These are phyloP conservation scores for Yamadazyma sp. DNA, from an alignment of 1,139 yeast species.

Conservation along the genomic window DNA sequence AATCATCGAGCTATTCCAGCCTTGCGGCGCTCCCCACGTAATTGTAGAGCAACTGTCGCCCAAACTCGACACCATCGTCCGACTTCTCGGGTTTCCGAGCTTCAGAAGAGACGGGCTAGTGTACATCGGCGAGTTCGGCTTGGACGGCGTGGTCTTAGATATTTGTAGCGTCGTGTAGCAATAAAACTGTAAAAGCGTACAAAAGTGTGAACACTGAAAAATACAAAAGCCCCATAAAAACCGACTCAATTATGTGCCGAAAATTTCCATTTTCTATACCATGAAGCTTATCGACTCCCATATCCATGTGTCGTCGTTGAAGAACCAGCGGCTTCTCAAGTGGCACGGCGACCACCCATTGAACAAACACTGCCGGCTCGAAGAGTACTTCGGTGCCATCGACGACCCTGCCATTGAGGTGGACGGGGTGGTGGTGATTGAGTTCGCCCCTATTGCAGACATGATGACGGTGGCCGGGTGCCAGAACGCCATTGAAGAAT, in stretches of 20 bases:
- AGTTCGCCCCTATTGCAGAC: conserved; percentile 14
- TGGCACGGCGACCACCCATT: conserved; percentile 20
- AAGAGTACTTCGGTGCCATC: conserved; percentile 13
- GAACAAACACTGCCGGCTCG: conserved; percentile 15
- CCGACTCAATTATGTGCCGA: neutral
- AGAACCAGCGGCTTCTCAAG: conserved; percentile 12
- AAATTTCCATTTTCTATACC: neutral
- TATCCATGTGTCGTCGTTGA: conserved; percentile 16
- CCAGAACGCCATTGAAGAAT: conserved; percentile 16
- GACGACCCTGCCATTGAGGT: conserved; percentile 8
- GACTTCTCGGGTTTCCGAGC: conserved; percentile 11
- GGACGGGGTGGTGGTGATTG: conserved; percentile 16
- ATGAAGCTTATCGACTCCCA: conserved; percentile 18
- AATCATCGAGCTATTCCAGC: conserved; percentile 11
- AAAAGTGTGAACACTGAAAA: neutral
- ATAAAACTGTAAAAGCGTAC: too few relatives aligned
- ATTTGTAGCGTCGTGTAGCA: conserved; percentile 1
- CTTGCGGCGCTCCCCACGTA: conserved; percentile 10
- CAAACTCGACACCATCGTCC: conserved; percentile 1
- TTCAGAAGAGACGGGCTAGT: neutral
- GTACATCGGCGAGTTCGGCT: conserved; percentile 10
- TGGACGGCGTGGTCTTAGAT: conserved; percentile 12
- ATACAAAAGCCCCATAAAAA: neutral
- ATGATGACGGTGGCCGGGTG: conserved; percentile 12
- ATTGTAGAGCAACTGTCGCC: conserved; percentile 2